A percentile compares a stretch with the other conserved stretches of the same genome.
phyloP scores from a whole-genome alignment of 1,284 basidiomycete genomes.

The Ganoderma leucocontextum region DNA sequence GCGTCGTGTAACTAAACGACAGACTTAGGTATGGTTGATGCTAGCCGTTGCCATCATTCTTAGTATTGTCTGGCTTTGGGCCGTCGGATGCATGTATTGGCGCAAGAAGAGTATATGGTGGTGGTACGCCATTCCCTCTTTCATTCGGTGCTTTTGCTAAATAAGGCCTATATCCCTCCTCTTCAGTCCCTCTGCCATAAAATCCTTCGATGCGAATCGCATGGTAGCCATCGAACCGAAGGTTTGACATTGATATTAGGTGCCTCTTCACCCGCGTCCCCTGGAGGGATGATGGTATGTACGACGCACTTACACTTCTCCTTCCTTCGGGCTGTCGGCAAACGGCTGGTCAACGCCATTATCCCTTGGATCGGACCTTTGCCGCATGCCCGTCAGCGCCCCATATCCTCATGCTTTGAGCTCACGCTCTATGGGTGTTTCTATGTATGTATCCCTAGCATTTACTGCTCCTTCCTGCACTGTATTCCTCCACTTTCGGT shows the following conservation, averaged over 20 bases:
- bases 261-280: too few relatives aligned
- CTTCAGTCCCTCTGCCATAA: too few relatives aligned
- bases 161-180: not conserved
- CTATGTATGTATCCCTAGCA: not conserved
- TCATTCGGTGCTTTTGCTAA: not conserved
- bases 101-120: not conserved
- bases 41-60: not conserved
- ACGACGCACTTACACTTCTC: too few relatives aligned
- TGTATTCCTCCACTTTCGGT: not conserved
- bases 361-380: too few relatives aligned
- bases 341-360: too few relatives aligned
- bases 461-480: not conserved
- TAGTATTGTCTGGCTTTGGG: not conserved
- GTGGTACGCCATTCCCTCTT: not conserved
- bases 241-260: too few relatives aligned
- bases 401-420: too few relatives aligned
- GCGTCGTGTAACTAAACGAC: not conserved
- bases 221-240: not conserved
- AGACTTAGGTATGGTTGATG: not conserved
- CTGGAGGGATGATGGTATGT: too few relatives aligned
- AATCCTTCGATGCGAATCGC: not conserved
- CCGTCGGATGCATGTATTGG: not conserved
- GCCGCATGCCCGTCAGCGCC: too few relatives aligned
- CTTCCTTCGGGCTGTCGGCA: too few relatives aligned
- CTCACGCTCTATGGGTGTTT: not conserved